These are phyloP conservation scores for Samsoniella hepiali DNA, from an alignment of 2,329 filamentous ascomycete genomes.

Conservation along the genomic window DNA sequence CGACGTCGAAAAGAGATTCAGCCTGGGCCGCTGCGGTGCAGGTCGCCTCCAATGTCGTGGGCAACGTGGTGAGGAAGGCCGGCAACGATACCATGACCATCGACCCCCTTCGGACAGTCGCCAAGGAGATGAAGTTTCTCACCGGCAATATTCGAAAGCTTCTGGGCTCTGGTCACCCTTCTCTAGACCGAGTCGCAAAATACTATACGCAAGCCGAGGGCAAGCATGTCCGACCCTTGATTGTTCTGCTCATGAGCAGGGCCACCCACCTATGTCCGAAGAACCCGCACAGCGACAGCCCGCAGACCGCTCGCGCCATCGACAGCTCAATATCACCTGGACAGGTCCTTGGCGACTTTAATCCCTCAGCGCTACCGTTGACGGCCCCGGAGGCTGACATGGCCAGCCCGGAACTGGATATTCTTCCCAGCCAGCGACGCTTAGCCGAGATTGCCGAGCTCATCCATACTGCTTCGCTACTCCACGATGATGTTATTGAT, in stretches of 20 bases:
- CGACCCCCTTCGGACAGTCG: conserved; percentile 85
- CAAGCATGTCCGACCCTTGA: conserved; percentile 91
- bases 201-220: conserved; percentile 97
- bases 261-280: conserved; percentile 80
- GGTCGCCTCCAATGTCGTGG: conserved; percentile 67
- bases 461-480: conserved; percentile 92
- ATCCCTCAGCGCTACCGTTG: conserved; percentile 58
- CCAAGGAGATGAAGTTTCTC: conserved; percentile 94
- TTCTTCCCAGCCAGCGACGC: conserved; percentile 88
- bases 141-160: conserved; percentile 91
- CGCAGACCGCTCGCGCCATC: conserved; percentile 45
- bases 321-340: conserved; percentile 54
- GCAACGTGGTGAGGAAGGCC: conserved; percentile 61
- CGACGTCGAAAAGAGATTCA: conserved; percentile 49
- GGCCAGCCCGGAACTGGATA: conserved; percentile 53
- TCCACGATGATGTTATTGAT: conserved; percentile 98
- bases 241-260: conserved; percentile 94
- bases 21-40: conserved; percentile 73
- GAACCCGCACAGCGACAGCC: conserved; percentile 35
- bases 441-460: conserved; percentile 96
- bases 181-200: conserved; percentile 90
- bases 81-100: conserved; percentile 67
- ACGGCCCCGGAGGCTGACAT: conserved; percentile 40
- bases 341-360: conserved; percentile 70
- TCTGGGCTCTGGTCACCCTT: conserved; percentile 91